Percentiles rank a stretch among this genome's conserved stretches.
These are phyloP conservation scores for Aphanomyces euteiches DNA, from an alignment of 352 stramenopile genomes.

Conservation along the genomic window DNA sequence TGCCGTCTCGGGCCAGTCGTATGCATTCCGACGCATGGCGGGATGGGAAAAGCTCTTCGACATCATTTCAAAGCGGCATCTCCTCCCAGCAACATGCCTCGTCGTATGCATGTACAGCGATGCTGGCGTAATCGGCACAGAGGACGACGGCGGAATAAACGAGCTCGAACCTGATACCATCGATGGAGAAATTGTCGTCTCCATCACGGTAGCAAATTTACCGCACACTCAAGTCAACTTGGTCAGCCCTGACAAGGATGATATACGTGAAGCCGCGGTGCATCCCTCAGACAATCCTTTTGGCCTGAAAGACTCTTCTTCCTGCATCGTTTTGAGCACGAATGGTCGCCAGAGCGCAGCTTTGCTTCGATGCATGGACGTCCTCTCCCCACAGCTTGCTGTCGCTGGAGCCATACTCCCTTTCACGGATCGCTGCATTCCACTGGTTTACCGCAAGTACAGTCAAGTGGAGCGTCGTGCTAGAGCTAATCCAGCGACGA, in stretches of 20 bases:
- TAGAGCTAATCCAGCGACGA: constrained; percentile 34
- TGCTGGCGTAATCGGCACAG: constrained; percentile 10
- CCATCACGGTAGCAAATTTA: constrained; percentile 48
- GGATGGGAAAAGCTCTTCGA: constrained; percentile 27
- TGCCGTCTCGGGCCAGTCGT: background rate
- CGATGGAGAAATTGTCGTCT: constrained; percentile 31
- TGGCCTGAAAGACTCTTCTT: constrained; percentile 30
- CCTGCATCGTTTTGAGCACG: constrained; percentile 53
- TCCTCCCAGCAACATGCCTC: background rate
- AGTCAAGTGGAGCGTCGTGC: background rate
- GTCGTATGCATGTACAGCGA: constrained; percentile 30
- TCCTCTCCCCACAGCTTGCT: constrained; percentile 41
- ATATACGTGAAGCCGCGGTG: background rate
- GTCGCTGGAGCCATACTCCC: constrained; percentile 48
- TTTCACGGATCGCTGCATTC: constrained; percentile 40
- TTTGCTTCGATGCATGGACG: constrained; percentile 37
- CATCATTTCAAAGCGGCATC: background rate
- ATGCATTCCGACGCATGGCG: constrained; percentile 14
- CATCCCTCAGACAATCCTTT: too few relatives aligned
- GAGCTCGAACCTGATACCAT: constrained; percentile 16
- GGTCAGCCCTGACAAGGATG: constrained; percentile 50
- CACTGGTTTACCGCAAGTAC: constrained; percentile 32
- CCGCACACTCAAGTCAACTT: constrained; percentile 45
- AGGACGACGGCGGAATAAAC: background rate
- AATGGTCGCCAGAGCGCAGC: constrained; percentile 48